Evolutionary conservation across 2,329 filamentous ascomycete genomes (phyloP), one percentile per base, ranked within the genome.

Genomic region (Fusarium citri): DNA sequence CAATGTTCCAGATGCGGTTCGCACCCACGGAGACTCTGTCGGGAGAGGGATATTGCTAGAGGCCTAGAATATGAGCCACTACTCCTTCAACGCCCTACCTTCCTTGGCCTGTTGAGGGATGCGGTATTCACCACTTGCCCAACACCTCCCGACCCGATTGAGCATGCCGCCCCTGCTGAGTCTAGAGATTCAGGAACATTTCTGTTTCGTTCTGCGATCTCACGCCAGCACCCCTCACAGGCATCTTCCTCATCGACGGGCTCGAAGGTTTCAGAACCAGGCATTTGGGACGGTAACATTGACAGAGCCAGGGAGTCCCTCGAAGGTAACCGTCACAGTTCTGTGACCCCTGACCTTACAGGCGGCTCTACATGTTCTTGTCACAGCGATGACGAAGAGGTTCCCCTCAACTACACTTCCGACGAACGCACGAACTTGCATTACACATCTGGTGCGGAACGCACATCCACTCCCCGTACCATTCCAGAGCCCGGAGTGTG

Each of bases 1-100:
- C 68, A 70, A 55, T 74, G 65, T 43, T 51, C 46, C n/a, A 64
- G 51, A 41, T 70, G 70, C 43, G 72, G 63, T 34, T 60, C 42
- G 34, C 72, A 71, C 22, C 53, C 59, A 10, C 47, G 55, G 25
- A 61, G 60, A 37, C 41, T 30, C 25, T 73, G 71, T 48, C 59
- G 46, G n/a, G 45, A 34, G 16, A 60, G 64, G 11, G 63, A 70
- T 22, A 23, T 59, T 43, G 40, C 31, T 20, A 28, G 43, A 23
- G 15, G 15, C 31, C 22, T 18, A 25, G 54, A 48, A 15, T 23
- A 14, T 20, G 58, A 55, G 26, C 50, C 22, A 7, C 28, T 31
- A 16, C 42, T 48, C 43, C 48, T 16, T 58, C 10, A 31, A 40
- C 48, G 18, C 31, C 22, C 49, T 10, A 31, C 34, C 34, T 55